A percentile compares a stretch with the other conserved stretches of the same genome.
Evolutionary conservation across 2,329 filamentous ascomycete species (phyloP).

Genomic region (Decorospora gaudefroyi): DNA sequence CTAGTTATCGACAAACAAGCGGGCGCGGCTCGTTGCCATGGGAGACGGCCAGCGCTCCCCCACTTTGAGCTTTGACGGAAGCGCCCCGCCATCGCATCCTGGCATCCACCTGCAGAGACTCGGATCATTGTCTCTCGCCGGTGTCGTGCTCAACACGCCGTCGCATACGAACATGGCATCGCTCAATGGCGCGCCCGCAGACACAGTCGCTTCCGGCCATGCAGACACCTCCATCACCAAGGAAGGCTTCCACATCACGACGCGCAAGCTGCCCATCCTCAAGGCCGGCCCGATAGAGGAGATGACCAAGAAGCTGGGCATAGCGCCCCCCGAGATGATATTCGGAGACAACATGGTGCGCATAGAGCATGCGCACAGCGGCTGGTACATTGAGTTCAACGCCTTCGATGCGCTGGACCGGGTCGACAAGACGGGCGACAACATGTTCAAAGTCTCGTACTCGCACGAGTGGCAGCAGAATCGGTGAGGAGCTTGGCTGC

Average conservation of each 20-base stretch:
- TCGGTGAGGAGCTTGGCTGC: constrained; percentile 49
- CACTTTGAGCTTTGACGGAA: not conserved
- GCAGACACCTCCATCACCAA: constrained; percentile 46
- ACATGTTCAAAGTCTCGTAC: constrained; percentile 92
- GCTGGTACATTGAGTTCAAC: constrained; percentile 80
- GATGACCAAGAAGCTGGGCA: constrained; percentile 77
- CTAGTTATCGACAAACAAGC: constrained; percentile 24
- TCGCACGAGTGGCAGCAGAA: constrained; percentile 83
- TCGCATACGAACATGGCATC: constrained; percentile 25
- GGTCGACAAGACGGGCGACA: constrained; percentile 90
- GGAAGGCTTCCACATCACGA: constrained; percentile 70
- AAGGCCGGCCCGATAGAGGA: constrained; percentile 88
- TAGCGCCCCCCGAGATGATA: constrained; percentile 97
- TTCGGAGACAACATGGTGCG: constrained; percentile 91
- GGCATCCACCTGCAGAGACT: constrained; percentile 2
- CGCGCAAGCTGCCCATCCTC: constrained; percentile 91
- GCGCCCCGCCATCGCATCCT: constrained; percentile 17
- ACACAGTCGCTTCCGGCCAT: constrained; percentile 41
- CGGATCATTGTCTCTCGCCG: not conserved
- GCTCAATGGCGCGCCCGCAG: constrained; percentile 40
- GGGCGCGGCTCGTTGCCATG: constrained; percentile 13
- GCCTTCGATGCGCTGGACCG: constrained; percentile 84
- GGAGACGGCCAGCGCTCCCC: constrained; percentile 13
- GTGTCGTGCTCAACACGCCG: not conserved
- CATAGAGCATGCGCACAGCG: constrained; percentile 72